Conservation (phyloP, 805 yeast genomes). For the Candida lessepsii region DNA sequence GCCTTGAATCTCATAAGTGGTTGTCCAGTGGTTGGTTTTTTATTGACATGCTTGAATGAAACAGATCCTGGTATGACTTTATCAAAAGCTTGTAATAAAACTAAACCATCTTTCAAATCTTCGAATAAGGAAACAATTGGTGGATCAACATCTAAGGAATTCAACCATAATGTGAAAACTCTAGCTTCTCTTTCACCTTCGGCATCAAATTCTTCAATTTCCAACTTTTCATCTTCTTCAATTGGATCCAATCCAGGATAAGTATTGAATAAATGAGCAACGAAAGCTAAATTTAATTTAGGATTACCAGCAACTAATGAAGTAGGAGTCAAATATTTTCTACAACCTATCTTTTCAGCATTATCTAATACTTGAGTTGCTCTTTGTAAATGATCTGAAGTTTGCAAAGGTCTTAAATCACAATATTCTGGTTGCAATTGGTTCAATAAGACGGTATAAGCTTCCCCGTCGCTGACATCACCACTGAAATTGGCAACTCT, state of each 20-base stretch:
- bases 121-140: conserved; percentile 89
- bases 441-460: conserved; percentile 83
- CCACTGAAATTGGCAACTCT: conserved; percentile 81
- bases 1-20: conserved; percentile 92
- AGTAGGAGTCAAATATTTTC: conserved; percentile 92
- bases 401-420: conserved; percentile 79
- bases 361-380: conserved; percentile 84
- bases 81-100: conserved; percentile 88
- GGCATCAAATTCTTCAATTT: conserved; percentile 97
- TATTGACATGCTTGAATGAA: conserved; percentile 73
- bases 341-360: conserved; percentile 88
- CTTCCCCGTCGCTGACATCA: conserved; percentile 93
- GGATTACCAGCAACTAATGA: conserved; percentile 96
- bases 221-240: conserved; percentile 86
- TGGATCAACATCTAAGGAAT: conserved; percentile 94
- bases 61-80: conserved; percentile 95
- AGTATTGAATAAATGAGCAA: conserved; percentile 94
- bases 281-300: conserved; percentile 92
- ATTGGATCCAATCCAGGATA: conserved; percentile 96
- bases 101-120: conserved; percentile 90
- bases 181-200: conserved; percentile 99
- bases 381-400: conserved; percentile 67
- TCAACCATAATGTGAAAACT: conserved; percentile 96
- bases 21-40: conserved; percentile 70
- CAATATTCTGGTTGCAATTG: conserved; percentile 85